Evolutionary conservation across 176 grass and related monocot genomes (phyloP), one percentile per base, ranked within the genome.

Genomic region (Panicum miliaceum): DNA sequence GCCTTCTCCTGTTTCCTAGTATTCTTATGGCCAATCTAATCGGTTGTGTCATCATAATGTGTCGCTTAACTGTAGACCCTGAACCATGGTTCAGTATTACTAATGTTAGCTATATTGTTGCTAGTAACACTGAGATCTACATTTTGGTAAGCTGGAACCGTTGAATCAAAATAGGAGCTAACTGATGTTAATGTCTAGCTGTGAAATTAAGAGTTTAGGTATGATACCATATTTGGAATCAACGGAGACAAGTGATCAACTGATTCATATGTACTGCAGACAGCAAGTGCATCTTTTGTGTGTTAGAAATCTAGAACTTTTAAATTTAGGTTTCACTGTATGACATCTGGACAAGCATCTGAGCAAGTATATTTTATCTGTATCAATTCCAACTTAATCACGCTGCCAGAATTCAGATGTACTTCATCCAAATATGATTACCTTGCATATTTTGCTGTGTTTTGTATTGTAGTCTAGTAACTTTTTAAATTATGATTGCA

Each of bases 1-100:
- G 6, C 18, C 22, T 56, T 41, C 57, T 25, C n/a, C 37, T 43
- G 4, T 84, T 76, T 40, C 25, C 46, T 76, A 12, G 57, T 65
- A 84, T n/a, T 75, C 12, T 40, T 68, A 32, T 79, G 41, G 59
- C 41, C 26, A 47, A 22, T 34, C 42, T 9, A 65, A 32, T 65
- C 20, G 8, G 23, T 77, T 34, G 16, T 40, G 73, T 58, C 7
- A 16, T 85, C 38, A 27, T 34, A 52, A 35, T 85, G 19, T 50
- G 77, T 85, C 26, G 52, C n/a, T 27, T 58, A 59, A 32, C 53
- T 56, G 48, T 77, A 29, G 25, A 60, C 16, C 73, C 51, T 46
- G 37, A 46, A 45, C 36, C 50, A 57, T 77, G 73, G 5, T 75
- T 75, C 16, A 32, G 0, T 66, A 19, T 53, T 52, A 64, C 16